These are phyloP conservation scores for Kalaharituber pfeilii DNA, from an alignment of 2,329 filamentous ascomycete genomes.

Conservation along the genomic window DNA sequence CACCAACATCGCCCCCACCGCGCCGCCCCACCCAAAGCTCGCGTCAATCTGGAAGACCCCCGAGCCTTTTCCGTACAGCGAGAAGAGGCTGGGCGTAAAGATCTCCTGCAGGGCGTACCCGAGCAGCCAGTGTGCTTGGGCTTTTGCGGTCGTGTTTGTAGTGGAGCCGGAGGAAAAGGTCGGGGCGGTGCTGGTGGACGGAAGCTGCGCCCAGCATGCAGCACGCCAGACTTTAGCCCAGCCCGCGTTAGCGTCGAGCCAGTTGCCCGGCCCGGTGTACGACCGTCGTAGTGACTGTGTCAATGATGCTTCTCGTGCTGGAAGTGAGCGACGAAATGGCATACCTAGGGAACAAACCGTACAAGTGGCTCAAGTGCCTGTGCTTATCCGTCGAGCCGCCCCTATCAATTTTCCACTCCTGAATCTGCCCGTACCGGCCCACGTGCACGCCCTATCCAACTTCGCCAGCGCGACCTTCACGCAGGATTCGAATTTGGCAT, in stretches of 20 bases:
- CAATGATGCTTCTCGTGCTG: slow-evolving; percentile 30
- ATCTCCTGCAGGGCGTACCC: slow-evolving; percentile 35
- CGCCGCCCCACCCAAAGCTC: slow-evolving; percentile 38
- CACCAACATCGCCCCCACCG: slow-evolving; percentile 36
- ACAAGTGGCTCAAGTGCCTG: slow-evolving; percentile 39
- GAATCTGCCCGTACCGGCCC: slow-evolving; percentile 30
- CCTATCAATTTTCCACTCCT: slow-evolving; percentile 35
- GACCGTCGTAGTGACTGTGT: slow-evolving; percentile 33
- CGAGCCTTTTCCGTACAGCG: slow-evolving; percentile 33
- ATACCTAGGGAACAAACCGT: slow-evolving; percentile 40
- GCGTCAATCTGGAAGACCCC: slow-evolving; percentile 42
- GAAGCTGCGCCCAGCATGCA: slow-evolving; percentile 40
- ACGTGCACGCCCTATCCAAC: slow-evolving; percentile 38
- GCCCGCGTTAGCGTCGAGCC: slow-evolving; percentile 35
- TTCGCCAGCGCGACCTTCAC: slow-evolving; percentile 30
- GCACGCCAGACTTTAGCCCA: slow-evolving; percentile 43
- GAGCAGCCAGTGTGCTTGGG: slow-evolving; percentile 33
- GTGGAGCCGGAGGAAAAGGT: too few species aligned
- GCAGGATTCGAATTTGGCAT: slow-evolving; percentile 6
- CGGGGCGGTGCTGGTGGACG: too few species aligned
- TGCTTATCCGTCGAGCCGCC: slow-evolving; percentile 32
- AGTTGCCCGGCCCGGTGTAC: slow-evolving; percentile 32
- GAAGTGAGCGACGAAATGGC: slow-evolving; percentile 32
- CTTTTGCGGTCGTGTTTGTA: not conserved
- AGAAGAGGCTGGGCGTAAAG: slow-evolving; percentile 35